A percentile compares a stretch with the other conserved stretches of the same genome.
These are phyloP conservation scores for Nitzschia sp. DNA, from an alignment of 108 stramenopile genomes.

Conservation along the genomic window DNA sequence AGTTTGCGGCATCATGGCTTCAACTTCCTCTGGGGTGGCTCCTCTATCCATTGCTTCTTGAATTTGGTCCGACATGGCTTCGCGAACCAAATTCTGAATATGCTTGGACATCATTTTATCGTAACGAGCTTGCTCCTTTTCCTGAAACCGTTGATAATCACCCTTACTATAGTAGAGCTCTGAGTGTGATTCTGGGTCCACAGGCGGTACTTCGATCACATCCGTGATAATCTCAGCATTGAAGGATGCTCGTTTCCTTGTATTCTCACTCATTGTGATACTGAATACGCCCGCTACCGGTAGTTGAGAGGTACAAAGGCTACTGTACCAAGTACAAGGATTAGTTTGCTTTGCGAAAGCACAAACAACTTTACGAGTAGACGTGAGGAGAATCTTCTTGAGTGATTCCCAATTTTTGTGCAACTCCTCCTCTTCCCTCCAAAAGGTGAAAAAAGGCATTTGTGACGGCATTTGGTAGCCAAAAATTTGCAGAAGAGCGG, in stretches of 20 bases:
- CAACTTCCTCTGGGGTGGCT: conserved; percentile 28
- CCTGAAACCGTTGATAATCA: conserved; percentile 25
- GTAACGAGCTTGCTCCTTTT: conserved; percentile 23
- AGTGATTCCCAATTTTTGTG: no score
- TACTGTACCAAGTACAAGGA: no score
- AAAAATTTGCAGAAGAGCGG: no score
- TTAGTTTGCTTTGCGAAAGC: no score
- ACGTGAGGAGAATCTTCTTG: no score
- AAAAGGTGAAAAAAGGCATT: no score
- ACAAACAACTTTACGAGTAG: no score
- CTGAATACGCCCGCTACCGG: no score
- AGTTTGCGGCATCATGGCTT: conserved; percentile 36
- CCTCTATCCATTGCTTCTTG: conserved; percentile 25
- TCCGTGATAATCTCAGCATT: background rate
- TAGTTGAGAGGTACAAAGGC: no score
- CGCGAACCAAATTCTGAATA: conserved; percentile 26
- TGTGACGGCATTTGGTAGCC: no score
- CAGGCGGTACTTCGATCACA: conserved; percentile 3
- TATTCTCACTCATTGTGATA: no score
- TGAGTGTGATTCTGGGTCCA: background rate
- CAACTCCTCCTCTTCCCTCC: no score
- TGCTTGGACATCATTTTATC: conserved; percentile 34
- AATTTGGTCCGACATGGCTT: conserved; percentile 15
- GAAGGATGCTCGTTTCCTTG: background rate
- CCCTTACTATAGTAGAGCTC: conserved; percentile 22